phyloP scores from a whole-genome alignment of 345 rosid species.

The Adansonia digitata region DNA sequence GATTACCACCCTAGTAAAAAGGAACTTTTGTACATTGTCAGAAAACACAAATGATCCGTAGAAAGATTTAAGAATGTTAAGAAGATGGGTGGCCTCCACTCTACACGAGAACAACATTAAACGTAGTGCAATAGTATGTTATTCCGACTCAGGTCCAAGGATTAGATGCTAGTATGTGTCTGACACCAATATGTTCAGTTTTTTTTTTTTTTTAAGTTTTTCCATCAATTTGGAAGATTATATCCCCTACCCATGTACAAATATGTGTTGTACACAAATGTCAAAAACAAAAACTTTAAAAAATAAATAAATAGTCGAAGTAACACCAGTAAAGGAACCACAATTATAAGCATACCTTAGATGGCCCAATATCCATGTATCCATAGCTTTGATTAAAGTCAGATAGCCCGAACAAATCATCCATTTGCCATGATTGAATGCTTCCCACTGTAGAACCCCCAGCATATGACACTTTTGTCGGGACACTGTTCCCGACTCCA shows the following conservation, averaged over 20 bases:
- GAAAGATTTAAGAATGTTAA: background rate
- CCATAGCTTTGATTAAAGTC: constrained; percentile 60
- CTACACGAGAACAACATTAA: background rate
- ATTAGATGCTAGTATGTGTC: no score
- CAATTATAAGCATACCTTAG: constrained; percentile 53
- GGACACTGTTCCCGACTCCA: constrained; percentile 26
- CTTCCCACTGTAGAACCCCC: constrained; percentile 68
- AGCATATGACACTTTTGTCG: constrained; percentile 39
- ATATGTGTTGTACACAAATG: no score
- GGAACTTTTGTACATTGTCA: background rate
- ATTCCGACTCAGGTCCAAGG: no score
- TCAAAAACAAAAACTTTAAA: no score
- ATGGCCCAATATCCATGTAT: constrained; percentile 67
- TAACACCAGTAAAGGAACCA: no score
- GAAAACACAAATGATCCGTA: background rate
- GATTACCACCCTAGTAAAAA: background rate
- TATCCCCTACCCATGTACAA: no score
- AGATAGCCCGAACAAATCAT: constrained; percentile 59
- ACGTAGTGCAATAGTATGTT: background rate
- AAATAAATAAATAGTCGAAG: no score
- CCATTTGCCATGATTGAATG: constrained; percentile 73
- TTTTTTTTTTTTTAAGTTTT: no score
- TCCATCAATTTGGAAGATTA: no score
- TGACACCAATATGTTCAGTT: no score
- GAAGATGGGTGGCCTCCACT: background rate